Base-by-base conservation (phyloP, 331 rosid genomes). In the Dryas integrifolia region DNA sequence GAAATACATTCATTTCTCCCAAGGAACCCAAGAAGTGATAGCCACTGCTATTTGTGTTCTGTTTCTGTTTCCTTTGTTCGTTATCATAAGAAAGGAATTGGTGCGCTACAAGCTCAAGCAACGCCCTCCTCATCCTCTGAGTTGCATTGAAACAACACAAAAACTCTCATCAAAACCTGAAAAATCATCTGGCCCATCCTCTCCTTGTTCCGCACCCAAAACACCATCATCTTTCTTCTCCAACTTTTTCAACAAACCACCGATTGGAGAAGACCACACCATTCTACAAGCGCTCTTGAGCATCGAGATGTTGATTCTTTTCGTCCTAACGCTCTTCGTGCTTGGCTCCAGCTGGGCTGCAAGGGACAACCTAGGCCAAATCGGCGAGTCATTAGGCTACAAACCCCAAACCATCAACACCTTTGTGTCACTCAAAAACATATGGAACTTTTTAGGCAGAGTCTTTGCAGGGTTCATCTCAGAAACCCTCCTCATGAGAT, bases 261-360 rank as follows among this genome's bases (percentile, higher is more conserved):
- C 48, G 55, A 75, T 66, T 56, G 79, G 79, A n/a, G 73, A 75
- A 15, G 79, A 75, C 26, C 30, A 75, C 67, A 75, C 67, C 47
- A 55, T 75, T 56, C 55, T 67, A 46, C 78, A 74, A 55, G 78
- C 72, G 2, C 10, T 65, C n/a, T 74, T 53, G 56, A 65, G 78
- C 62, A 5, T 65, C 39, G 79, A 75, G 59, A 75, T 75, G 79
- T 14, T 75, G 16, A 45, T 75, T 47, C 45, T 75, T 40, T 26
- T 75, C 41, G 30, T 53, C 43, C 13, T 40, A 14, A 75, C 58
- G 3, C n/a, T 66, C 5, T 55, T 69, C 9, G 60, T 73, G 35
- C 49, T 52, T 46, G 67, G 79, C 41, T 69, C 66, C 14, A 67
- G 65, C 24, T 57, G 66, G 41, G 53, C 73, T 45, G 73, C 39